phyloP scores from a whole-genome alignment of 225 moss, liverwort and hornwort genomes.

The Antitrichia curtipendula region DNA sequence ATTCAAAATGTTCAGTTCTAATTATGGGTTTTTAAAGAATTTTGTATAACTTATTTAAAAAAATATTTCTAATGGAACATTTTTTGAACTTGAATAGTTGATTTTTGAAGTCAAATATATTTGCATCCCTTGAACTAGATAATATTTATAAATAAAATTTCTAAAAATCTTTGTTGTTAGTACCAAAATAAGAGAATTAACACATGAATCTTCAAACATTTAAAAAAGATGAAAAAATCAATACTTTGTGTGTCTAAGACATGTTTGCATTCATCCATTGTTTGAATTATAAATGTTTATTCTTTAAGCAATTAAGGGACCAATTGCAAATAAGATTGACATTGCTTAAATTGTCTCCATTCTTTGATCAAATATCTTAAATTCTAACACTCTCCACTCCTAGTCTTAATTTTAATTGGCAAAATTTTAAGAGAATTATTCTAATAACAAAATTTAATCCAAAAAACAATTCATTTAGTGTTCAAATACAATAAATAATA shows the following conservation, averaged over 20 bases:
- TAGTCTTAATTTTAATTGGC: fast-evolving
- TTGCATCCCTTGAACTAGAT: background rate
- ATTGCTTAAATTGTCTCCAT: background rate
- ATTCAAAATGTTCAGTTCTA: background rate
- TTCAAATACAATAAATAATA: background rate
- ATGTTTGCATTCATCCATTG: fast-evolving
- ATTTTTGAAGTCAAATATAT: background rate
- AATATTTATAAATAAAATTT: background rate
- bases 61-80: fast-evolving
- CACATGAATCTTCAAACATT: background rate
- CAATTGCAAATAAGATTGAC: fast-evolving
- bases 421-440: background rate
- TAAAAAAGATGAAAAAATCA: background rate
- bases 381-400: fast-evolving
- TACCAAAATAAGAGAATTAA: background rate
- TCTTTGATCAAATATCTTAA: background rate
- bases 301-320: fast-evolving
- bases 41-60: background rate
- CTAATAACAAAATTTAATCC: background rate
- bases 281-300: background rate
- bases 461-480: background rate
- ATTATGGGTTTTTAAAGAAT: fast-evolving
- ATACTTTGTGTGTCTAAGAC: too few relatives aligned
- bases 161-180: too few relatives aligned
- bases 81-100: background rate